Conservation (phyloP, 768 basidiomycete genomes). For the Suillus occidentalis region DNA sequence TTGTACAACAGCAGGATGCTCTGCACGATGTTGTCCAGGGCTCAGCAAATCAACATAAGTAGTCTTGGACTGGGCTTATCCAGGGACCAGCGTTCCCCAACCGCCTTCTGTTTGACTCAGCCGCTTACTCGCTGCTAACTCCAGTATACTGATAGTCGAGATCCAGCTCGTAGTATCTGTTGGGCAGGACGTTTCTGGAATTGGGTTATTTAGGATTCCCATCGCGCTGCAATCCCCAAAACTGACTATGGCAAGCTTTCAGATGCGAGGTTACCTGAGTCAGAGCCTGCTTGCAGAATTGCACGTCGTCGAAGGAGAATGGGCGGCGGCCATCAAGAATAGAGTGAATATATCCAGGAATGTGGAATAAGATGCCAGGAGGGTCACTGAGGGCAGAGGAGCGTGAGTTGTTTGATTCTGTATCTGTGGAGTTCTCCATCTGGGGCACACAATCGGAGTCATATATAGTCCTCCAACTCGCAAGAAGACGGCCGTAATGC, state of each 20-base stretch:
- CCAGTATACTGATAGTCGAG: too few relatives aligned
- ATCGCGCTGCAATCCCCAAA: too few relatives aligned
- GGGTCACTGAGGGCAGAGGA: not conserved
- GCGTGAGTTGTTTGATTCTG: not conserved
- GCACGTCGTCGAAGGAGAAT: too few relatives aligned
- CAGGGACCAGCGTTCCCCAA: too few relatives aligned
- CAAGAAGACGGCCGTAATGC: not conserved
- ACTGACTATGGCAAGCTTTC: not conserved
- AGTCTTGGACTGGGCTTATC: not conserved
- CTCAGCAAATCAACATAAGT: not conserved
- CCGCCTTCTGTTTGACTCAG: too few relatives aligned
- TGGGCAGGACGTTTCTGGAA: too few relatives aligned
- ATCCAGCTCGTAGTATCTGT: too few relatives aligned
- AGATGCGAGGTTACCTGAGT: too few relatives aligned
- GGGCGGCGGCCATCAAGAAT: too few relatives aligned
- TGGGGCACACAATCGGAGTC: not conserved
- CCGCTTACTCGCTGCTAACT: too few relatives aligned
- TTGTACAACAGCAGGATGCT: not conserved
- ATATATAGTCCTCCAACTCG: not conserved
- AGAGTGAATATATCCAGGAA: not conserved
- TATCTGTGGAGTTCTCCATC: not conserved
- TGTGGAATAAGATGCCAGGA: not conserved
- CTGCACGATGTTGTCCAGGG: not conserved
- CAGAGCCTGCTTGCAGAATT: too few relatives aligned
- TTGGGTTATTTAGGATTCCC: too few relatives aligned